phyloP scores from a whole-genome alignment of 2,329 filamentous ascomycete genomes.

The Raffaelea albimanens region DNA sequence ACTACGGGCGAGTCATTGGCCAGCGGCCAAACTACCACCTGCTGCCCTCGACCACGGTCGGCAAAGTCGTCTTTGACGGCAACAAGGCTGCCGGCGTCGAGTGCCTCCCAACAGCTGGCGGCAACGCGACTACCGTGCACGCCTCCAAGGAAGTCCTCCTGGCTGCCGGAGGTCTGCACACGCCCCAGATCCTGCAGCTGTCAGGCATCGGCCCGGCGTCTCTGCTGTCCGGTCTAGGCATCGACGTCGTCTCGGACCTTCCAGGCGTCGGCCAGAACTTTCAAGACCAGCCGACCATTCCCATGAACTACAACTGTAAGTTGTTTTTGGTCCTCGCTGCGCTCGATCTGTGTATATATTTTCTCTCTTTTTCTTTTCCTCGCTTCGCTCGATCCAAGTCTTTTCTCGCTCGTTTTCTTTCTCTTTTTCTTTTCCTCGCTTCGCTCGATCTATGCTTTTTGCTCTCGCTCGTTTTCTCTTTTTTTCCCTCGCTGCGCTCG shows the following conservation, averaged over 20 bases:
- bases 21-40: constrained; percentile 28
- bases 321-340: too few species aligned
- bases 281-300: constrained; percentile 23
- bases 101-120: constrained; percentile 34
- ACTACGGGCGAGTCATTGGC: constrained; percentile 24
- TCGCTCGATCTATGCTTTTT: too few species aligned
- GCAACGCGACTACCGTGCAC: constrained; percentile 12
- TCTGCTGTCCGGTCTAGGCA: constrained; percentile 27
- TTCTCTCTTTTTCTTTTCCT: too few species aligned
- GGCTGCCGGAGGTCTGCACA: constrained; percentile 30
- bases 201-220: constrained; percentile 34
- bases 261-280: constrained; percentile 30
- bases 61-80: constrained; percentile 28
- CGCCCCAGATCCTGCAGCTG: constrained; percentile 32
- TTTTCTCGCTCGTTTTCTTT: neutral
- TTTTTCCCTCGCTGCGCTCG: too few species aligned
- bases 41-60: constrained; percentile 36
- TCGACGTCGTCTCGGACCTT: constrained; percentile 27
- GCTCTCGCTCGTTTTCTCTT: too few species aligned
- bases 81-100: constrained; percentile 50
- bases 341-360: too few species aligned
- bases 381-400: too few species aligned
- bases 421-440: too few species aligned
- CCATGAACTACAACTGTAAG: constrained; percentile 10
- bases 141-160: constrained; percentile 30